Conservation (phyloP, 306 rosid genomes). For the Prinsepia uniflora region DNA sequence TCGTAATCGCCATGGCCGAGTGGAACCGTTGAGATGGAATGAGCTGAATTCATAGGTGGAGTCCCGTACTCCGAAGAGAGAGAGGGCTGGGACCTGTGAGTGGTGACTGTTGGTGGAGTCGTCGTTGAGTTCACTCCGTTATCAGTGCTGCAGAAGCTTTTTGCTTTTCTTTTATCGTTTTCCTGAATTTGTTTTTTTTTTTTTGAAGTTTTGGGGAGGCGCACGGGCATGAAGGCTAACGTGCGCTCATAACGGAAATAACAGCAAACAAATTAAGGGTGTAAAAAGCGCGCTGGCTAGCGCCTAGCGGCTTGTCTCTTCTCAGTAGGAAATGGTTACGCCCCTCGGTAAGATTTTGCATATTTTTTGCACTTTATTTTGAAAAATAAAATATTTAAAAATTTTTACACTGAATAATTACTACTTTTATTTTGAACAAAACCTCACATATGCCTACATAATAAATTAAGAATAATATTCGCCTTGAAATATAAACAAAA, state of each 20-base stretch:
- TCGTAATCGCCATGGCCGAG: constrained; percentile 41
- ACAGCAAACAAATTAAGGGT: constrained; percentile 40
- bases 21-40: constrained; percentile 22
- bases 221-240: constrained; percentile 16
- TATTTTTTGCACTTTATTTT: no score
- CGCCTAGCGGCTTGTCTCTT: background rate
- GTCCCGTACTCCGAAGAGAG: background rate
- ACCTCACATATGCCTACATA: no score
- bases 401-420: no score
- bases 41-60: background rate
- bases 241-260: constrained; percentile 37
- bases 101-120: constrained; percentile 22
- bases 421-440: no score
- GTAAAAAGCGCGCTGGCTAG: background rate
- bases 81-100: constrained; percentile 1
- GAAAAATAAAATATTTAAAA: no score
- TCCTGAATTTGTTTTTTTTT: background rate
- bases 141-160: constrained; percentile 24
- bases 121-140: constrained; percentile 21
- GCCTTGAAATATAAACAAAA: no score
- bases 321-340: background rate
- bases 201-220: constrained; percentile 20
- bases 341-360: background rate
- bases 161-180: background rate
- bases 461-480: no score